Evolutionary conservation across 257 asterid species (phyloP).

Genomic region (Solanum chaucha): DNA sequence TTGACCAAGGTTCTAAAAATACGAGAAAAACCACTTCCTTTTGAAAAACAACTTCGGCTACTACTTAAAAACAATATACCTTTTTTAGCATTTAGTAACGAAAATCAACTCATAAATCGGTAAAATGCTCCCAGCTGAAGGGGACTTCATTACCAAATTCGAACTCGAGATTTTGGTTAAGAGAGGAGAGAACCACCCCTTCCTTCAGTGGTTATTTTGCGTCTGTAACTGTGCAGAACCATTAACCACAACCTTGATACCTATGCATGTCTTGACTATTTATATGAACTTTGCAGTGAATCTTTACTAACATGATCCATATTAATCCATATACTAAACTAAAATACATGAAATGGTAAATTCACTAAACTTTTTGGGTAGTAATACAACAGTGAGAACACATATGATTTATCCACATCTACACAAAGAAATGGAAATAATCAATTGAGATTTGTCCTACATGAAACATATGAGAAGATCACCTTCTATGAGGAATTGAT

Average conservation of each 20-base stretch:
- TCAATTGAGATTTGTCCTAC: too few relatives aligned
- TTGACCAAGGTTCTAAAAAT: background rate
- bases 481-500: too few relatives aligned
- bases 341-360: too few relatives aligned
- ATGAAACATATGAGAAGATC: too few relatives aligned
- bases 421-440: too few relatives aligned
- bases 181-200: background rate
- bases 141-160: background rate
- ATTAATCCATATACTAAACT: background rate
- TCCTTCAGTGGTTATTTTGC: background rate
- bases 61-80: background rate
- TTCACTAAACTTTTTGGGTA: too few relatives aligned
- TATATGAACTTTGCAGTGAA: background rate
- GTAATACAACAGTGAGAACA: too few relatives aligned
- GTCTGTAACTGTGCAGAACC: background rate
- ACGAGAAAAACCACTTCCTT: background rate
- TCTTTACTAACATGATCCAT: background rate
- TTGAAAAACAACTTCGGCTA: background rate
- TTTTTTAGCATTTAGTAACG: too few relatives aligned
- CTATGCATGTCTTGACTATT: background rate
- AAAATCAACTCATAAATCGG: too few relatives aligned
- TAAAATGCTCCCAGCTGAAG: background rate
- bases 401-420: too few relatives aligned
- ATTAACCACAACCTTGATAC: background rate
- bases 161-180: background rate